phyloP scores from a whole-genome alignment of 2,329 filamentous ascomycete species.

The Ceratocystis cacaofunesta region DNA sequence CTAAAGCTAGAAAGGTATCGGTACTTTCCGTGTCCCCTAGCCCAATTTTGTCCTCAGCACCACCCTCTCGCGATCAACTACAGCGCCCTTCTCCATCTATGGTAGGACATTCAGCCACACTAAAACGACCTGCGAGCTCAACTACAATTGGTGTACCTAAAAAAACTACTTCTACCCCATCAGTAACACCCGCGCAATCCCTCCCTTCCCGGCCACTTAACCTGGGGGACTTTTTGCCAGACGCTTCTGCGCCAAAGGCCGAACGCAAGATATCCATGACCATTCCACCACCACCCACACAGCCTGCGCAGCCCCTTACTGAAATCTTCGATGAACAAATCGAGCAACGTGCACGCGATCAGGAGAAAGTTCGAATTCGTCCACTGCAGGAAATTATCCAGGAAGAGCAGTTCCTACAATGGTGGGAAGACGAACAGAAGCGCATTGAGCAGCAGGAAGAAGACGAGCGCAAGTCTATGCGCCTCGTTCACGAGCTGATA shows the following conservation, averaged over 20 bases:
- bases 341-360: constrained; percentile 53
- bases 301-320: constrained; percentile 43
- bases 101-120: background rate
- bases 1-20: constrained; percentile 3
- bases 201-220: constrained; percentile 8
- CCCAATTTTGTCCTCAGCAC: background rate
- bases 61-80: constrained; percentile 1
- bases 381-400: constrained; percentile 89
- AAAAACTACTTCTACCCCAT: background rate
- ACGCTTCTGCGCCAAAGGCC: constrained; percentile 33
- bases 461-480: constrained; percentile 12
- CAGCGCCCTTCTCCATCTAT: background rate
- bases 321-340: constrained; percentile 84
- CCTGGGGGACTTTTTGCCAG: constrained; percentile 11
- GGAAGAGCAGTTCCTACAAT: constrained; percentile 91
- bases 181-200: background rate
- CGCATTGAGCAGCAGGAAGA: constrained; percentile 50
- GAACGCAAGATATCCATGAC: constrained; percentile 48
- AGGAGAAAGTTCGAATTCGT: constrained; percentile 72
- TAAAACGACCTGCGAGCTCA: background rate
- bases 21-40: background rate
- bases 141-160: background rate
- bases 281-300: constrained; percentile 11
- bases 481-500: constrained; percentile 7
- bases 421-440: constrained; percentile 80